Evolutionary conservation across 1,284 basidiomycete species (phyloP).

Genomic region (Naganishia sp.): DNA sequence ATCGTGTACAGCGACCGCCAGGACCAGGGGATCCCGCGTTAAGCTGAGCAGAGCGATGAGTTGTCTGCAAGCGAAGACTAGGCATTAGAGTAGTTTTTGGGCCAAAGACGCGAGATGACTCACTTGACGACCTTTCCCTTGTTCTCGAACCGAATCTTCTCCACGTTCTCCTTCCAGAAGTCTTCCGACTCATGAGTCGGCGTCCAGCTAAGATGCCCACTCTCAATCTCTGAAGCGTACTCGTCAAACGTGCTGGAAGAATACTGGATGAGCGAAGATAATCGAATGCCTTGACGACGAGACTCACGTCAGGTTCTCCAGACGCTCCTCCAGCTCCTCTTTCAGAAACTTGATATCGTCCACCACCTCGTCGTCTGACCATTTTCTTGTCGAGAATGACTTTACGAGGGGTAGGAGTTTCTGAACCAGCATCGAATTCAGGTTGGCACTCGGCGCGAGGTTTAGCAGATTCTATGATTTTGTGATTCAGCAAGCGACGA

Average conservation of each 20-base stretch:
- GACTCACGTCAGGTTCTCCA: constrained; percentile 82
- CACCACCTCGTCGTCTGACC: constrained; percentile 89
- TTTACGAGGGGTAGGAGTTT: constrained; percentile 82
- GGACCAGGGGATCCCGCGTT: constrained; percentile 70
- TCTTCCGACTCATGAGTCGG: constrained; percentile 94
- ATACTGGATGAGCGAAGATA: constrained; percentile 14
- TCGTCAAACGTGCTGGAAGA: constrained; percentile 83
- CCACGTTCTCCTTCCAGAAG: constrained; percentile 96
- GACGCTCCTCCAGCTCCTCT: constrained; percentile 75
- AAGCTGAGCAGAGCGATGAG: constrained; percentile 71
- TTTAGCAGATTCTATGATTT: constrained; percentile 73
- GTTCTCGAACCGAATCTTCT: constrained; percentile 80
- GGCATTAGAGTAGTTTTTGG: background rate
- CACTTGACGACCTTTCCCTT: constrained; percentile 80
- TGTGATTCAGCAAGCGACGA: too few species aligned
- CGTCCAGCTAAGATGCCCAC: constrained; percentile 89
- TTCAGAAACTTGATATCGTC: constrained; percentile 86
- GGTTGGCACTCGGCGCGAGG: constrained; percentile 63
- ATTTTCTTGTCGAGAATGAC: constrained; percentile 81
- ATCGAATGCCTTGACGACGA: background rate
- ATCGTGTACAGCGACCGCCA: constrained; percentile 88
- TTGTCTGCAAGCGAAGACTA: constrained; percentile 56
- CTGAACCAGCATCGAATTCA: constrained; percentile 88
- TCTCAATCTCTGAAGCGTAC: constrained; percentile 85
- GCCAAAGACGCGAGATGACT: constrained; percentile 29